Conservation (phyloP, 768 basidiomycete genomes). For the Phanerodontia chrysosporium region DNA sequence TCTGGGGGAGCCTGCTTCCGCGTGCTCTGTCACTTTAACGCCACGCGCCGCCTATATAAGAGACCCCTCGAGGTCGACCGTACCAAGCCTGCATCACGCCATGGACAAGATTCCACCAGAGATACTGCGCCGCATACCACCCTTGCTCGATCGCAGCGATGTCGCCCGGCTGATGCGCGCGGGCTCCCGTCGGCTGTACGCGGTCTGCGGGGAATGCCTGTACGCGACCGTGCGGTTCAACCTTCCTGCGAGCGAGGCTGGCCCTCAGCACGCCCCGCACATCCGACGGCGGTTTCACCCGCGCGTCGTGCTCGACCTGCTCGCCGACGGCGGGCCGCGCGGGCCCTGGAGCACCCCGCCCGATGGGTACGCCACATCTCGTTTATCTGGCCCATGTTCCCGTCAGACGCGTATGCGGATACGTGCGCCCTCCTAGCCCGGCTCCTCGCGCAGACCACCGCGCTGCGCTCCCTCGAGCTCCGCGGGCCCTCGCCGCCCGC, state of each 20-base stretch:
- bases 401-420: not conserved
- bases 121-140: slow-evolving; percentile 6
- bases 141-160: not conserved
- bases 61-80: not conserved
- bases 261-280: not conserved
- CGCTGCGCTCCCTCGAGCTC: slow-evolving; percentile 7
- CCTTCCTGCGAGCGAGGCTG: not conserved
- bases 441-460: not conserved
- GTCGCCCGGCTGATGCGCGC: not conserved
- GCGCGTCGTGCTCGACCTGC: not conserved
- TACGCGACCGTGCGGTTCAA: not conserved
- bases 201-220: not conserved
- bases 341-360: slow-evolving; percentile 1
- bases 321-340: not conserved
- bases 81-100: not conserved
- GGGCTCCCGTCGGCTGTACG: not conserved
- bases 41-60: not conserved
- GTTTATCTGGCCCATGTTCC: not conserved
- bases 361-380: slow-evolving; percentile 4
- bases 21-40: slow-evolving; percentile 2
- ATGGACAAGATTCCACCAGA: slow-evolving; percentile 10
- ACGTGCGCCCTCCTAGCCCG: not conserved
- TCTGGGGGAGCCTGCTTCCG: not conserved
- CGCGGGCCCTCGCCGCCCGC: not conserved
- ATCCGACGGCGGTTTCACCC: not conserved